A percentile compares a stretch with the other conserved stretches of the same genome.
These are phyloP conservation scores for Infundibulicybe gibba DNA, from an alignment of 768 basidiomycete genomes.

Conservation along the genomic window DNA sequence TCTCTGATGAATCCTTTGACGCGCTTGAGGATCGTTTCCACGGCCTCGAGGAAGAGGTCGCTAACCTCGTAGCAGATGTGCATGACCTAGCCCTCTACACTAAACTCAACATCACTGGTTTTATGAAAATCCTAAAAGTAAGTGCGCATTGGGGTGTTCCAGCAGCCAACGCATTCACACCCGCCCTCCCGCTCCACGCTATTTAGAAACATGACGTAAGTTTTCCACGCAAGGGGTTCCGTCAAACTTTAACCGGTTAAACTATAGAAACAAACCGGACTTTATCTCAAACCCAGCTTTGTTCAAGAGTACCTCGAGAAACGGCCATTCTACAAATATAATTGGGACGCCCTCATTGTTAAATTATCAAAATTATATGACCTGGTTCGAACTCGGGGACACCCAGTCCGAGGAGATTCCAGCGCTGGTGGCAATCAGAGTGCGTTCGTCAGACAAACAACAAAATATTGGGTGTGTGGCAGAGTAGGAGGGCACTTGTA, in stretches of 20 bases:
- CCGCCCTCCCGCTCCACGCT: background rate
- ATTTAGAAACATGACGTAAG: constrained; percentile 87
- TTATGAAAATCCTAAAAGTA: constrained; percentile 97
- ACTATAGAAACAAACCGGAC: constrained; percentile 85
- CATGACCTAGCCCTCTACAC: constrained; percentile 90
- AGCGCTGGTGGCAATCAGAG: constrained; percentile 94
- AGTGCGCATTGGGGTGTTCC: constrained; percentile 5
- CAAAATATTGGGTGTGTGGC: constrained; percentile 89
- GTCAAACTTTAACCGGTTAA: no score
- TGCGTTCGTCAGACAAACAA: constrained; percentile 97
- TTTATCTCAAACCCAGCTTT: constrained; percentile 81
- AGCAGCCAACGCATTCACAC: background rate
- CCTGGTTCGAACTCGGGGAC: constrained; percentile 91
- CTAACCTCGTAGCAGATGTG: constrained; percentile 88
- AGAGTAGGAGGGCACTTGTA: background rate
- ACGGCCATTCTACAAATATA: constrained; percentile 94
- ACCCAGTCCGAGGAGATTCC: constrained; percentile 91
- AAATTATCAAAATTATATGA: constrained; percentile 95
- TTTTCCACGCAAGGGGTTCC: background rate
- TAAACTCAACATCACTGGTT: constrained; percentile 97
- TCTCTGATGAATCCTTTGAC: constrained; percentile 53
- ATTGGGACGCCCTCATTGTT: constrained; percentile 94
- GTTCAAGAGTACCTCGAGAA: constrained; percentile 90
- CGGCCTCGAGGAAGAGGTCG: constrained; percentile 89
- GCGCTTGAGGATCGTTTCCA: constrained; percentile 86